Conservation (phyloP, 495 filamentous ascomycete genomes). For the Aspergillus sclerotiicarbonarius region DNA sequence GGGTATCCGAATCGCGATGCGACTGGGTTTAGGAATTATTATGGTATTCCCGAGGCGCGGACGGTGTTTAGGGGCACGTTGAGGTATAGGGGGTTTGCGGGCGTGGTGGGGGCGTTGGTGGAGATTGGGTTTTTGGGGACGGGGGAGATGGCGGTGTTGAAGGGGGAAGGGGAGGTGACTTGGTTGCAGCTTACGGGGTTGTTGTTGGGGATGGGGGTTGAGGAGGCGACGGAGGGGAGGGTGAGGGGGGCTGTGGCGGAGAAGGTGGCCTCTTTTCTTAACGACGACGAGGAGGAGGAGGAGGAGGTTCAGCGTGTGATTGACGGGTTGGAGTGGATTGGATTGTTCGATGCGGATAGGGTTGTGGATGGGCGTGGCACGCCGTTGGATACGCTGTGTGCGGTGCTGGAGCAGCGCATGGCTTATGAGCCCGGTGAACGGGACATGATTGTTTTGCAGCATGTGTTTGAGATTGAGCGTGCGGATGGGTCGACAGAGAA, state of each 20-base stretch:
- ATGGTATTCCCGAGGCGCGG: constrained; percentile 2
- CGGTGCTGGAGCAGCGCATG: neutral
- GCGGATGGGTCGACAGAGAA: neutral
- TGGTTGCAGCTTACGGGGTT: neutral
- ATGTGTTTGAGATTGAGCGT: neutral
- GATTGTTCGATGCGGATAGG: neutral
- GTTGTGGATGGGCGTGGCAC: neutral
- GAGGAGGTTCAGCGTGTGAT: neutral
- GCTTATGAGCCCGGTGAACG: neutral
- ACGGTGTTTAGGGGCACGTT: constrained; percentile 3
- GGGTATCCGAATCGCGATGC: neutral
- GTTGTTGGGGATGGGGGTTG: neutral
- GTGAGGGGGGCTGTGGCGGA: neutral
- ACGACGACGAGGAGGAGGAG: neutral
- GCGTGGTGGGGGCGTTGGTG: neutral
- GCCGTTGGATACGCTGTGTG: neutral
- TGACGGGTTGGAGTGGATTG: neutral
- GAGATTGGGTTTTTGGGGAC: constrained; percentile 1
- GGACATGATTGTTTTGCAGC: neutral
- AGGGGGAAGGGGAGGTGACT: neutral
- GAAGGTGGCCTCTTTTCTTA: neutral
- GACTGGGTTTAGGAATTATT: neutral
- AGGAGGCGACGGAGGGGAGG: neutral
- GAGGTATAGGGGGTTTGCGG: constrained; percentile 5
- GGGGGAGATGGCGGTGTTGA: constrained; percentile 17